Evolutionary conservation across 805 yeast species (phyloP).

Genomic region (Lachancea waltii): DNA sequence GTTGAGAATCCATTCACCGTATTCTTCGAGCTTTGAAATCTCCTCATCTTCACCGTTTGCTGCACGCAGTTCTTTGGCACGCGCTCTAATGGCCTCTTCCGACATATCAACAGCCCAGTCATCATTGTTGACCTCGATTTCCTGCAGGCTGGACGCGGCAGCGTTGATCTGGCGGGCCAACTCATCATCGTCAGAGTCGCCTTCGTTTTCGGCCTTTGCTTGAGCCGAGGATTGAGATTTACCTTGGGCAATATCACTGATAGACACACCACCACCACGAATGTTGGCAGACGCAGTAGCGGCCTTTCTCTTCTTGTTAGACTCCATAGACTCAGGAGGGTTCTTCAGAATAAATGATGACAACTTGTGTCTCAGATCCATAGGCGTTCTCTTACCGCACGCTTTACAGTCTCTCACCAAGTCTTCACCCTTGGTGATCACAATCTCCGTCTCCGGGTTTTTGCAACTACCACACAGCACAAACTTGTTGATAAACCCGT

Average conservation of each 20-base stretch:
- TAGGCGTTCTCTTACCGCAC: constrained; percentile 82
- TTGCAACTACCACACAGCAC: constrained; percentile 92
- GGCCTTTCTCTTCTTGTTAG: constrained; percentile 59
- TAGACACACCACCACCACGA: constrained; percentile 80
- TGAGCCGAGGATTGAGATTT: constrained; percentile 30
- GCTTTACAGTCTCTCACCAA: constrained; percentile 95
- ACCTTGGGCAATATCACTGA: constrained; percentile 67
- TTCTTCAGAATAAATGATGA: constrained; percentile 84
- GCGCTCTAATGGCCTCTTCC: constrained; percentile 88
- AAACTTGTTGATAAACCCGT: constrained; percentile 87
- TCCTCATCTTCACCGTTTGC: constrained; percentile 40
- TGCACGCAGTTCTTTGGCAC: constrained; percentile 83
- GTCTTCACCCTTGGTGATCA: constrained; percentile 57
- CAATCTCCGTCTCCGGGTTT: constrained; percentile 95
- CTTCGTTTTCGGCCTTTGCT: constrained; percentile 33
- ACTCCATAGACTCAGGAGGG: constrained; percentile 62
- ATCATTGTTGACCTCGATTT: constrained; percentile 70
- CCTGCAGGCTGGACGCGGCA: constrained; percentile 67
- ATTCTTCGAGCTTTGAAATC: constrained; percentile 53
- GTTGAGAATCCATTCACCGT: constrained; percentile 83
- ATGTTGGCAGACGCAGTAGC: constrained; percentile 88
- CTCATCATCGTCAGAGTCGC: constrained; percentile 57
- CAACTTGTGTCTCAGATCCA: constrained; percentile 82
- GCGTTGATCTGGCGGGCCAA: constrained; percentile 75
- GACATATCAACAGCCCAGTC: constrained; percentile 98